Conservation (phyloP, 1,284 basidiomycete species). For the Cryptococcus jaspeensis region DNA sequence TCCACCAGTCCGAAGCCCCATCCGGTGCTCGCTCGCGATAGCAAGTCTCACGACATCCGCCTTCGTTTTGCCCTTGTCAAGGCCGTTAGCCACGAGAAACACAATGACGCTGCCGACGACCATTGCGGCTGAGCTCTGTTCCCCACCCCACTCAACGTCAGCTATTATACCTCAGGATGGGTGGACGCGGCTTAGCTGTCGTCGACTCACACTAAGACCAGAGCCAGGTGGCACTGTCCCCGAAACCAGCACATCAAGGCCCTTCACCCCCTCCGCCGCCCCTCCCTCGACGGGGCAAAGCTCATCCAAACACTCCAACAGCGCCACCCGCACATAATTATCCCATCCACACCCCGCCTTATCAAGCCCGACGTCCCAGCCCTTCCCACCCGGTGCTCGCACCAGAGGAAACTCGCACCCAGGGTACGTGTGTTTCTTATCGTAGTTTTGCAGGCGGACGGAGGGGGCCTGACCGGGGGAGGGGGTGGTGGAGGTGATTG, state of each 20-base stretch:
- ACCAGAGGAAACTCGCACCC: slow-evolving; percentile 4
- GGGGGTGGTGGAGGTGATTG: slow-evolving; percentile 56
- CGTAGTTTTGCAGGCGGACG: not conserved
- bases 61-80: slow-evolving; percentile 63
- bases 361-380: slow-evolving; percentile 69
- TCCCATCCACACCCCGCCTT: slow-evolving; percentile 69
- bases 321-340: slow-evolving; percentile 72
- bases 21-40: slow-evolving; percentile 76
- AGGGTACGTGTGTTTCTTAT: slow-evolving; percentile 71
- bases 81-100: slow-evolving; percentile 71
- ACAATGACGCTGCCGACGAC: slow-evolving; percentile 77
- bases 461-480: not conserved
- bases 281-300: slow-evolving; percentile 20
- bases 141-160: too few species aligned
- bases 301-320: slow-evolving; percentile 29
- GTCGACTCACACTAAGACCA: slow-evolving; percentile 71
- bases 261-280: slow-evolving; percentile 49
- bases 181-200: too few species aligned
- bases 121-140: slow-evolving; percentile 63
- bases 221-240: slow-evolving; percentile 79
- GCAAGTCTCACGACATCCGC: slow-evolving; percentile 70
- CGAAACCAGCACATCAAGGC: slow-evolving; percentile 71
- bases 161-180: not conserved
- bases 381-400: slow-evolving; percentile 12
- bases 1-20: slow-evolving; percentile 58